Evolutionary conservation across 257 asterid genomes (phyloP), one percentile per base, ranked within the genome.

Genomic region (Ocimum tenuiflorum): DNA sequence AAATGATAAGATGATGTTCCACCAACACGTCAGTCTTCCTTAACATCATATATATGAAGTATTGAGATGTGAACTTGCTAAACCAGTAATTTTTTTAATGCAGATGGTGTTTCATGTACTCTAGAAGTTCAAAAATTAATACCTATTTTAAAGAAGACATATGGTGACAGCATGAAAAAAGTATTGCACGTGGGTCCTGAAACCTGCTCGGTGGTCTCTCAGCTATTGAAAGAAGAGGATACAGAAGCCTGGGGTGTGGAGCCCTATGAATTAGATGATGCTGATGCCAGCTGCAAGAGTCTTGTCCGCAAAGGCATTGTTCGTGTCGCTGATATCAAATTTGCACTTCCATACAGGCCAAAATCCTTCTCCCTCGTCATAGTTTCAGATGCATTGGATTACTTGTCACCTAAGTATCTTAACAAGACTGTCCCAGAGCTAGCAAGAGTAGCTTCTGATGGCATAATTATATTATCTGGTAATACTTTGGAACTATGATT

Each of bases 161-260:
- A 91, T 38, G 94, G 95, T 0, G 90, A 82, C 59, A 77, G 83
- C 80, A 85, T 85, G 91, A 83, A 27, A 43, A 86, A 81, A 77
- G 84, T 91, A 36, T 73, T 91, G 83, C 95, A 91, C 3, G 91
- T 91, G 19, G 97, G 96, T 27, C 94, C 95, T 10, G 97, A 91
- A 38, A 75, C 91, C 64, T 91, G 97, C 72, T 83, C 87, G 0
- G 85, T 85, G 46, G 90, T 91, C 33, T 78, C 94, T 46, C 84
- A 78, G 57, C 70, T 91, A 65, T 75, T 81, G 76, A 85, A 82
- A 72, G 91, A 91, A 73, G 90, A 85, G 46, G 94, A 85, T 31
- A 80, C 84, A 59, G 96, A 91, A 71, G 95, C 90, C 42, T 91
- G 95, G 91, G 97, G 97, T n/a, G 52, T 91, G 14, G 97, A 91